Conservation (phyloP, 2,329 filamentous ascomycete genomes). For the Zymoseptoria tritici region DNA sequence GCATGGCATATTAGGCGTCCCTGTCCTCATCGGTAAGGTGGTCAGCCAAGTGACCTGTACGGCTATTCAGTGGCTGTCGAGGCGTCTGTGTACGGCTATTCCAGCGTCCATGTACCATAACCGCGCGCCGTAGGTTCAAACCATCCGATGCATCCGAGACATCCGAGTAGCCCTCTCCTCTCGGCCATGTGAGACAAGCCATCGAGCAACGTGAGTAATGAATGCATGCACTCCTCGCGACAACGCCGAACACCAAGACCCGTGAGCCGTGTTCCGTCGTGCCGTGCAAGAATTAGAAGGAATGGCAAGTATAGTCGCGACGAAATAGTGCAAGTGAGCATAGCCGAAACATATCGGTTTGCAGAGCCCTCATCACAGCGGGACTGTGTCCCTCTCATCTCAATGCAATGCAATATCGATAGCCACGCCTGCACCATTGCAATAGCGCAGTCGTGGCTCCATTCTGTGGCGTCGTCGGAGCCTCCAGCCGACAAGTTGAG, state of each 20-base stretch:
- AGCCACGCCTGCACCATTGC: background rate
- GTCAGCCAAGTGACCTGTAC: too few species aligned
- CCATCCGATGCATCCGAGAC: background rate
- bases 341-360: background rate
- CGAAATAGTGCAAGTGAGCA: background rate
- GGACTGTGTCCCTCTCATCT: background rate
- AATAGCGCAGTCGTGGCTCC: background rate
- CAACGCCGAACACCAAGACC: background rate
- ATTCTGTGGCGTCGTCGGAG: background rate
- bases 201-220: background rate
- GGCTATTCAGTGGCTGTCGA: too few species aligned
- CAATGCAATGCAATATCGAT: background rate
- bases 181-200: background rate
- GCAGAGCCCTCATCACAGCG: background rate
- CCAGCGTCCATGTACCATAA: too few species aligned
- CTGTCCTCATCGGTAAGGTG: too few species aligned
- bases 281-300: background rate
- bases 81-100: too few species aligned
- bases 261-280: background rate
- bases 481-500: background rate
- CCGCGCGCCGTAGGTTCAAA: background rate
- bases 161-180: background rate
- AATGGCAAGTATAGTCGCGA: background rate
- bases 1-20: too few species aligned
- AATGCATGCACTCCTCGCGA: background rate